Percentiles rank a stretch among this genome's conserved stretches.
Evolutionary conservation across 495 filamentous ascomycete species (phyloP).

Genomic region (Cladorrhinum samala): DNA sequence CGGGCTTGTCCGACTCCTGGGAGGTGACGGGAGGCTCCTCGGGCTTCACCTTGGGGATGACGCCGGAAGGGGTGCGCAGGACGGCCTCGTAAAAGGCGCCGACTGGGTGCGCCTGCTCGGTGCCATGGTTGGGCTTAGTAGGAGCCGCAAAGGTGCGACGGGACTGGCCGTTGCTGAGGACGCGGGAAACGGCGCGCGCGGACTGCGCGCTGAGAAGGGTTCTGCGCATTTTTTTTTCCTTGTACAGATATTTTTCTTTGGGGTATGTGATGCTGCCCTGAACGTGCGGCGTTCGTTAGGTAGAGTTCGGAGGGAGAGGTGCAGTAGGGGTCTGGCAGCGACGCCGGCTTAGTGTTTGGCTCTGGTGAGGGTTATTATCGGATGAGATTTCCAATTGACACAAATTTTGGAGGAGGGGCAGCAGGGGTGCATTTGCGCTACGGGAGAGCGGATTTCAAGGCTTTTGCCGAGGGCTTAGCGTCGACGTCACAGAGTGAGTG

Average conservation of each 20-base stretch:
- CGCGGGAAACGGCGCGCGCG: conserved; percentile 18
- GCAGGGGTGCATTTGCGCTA: conserved; percentile 4
- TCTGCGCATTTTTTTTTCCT: conserved; percentile 19
- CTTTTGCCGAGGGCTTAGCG: conserved; percentile 11
- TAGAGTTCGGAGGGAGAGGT: conserved; percentile 1
- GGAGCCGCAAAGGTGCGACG: conserved; percentile 22
- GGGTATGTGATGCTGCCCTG: too few species aligned
- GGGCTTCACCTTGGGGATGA: conserved; percentile 25
- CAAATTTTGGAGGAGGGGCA: background rate
- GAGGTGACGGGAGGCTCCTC: conserved; percentile 23
- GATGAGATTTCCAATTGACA: background rate
- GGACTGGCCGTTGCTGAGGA: conserved; percentile 12
- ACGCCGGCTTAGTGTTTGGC: background rate
- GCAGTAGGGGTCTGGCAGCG: background rate
- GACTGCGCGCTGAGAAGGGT: conserved; percentile 21
- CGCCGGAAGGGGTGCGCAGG: conserved; percentile 31
- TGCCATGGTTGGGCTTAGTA: conserved; percentile 12
- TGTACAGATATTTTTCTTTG: too few species aligned
- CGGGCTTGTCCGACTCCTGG: conserved; percentile 7
- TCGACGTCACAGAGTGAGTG: conserved; percentile 10
- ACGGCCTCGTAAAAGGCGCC: conserved; percentile 42
- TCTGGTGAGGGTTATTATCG: background rate
- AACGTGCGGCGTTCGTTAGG: background rate
- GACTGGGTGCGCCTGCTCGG: conserved; percentile 30
- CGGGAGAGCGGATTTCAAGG: conserved; percentile 9